Evolutionary conservation across 495 filamentous ascomycete species (phyloP).

Genomic region (Penicillium silybi): DNA sequence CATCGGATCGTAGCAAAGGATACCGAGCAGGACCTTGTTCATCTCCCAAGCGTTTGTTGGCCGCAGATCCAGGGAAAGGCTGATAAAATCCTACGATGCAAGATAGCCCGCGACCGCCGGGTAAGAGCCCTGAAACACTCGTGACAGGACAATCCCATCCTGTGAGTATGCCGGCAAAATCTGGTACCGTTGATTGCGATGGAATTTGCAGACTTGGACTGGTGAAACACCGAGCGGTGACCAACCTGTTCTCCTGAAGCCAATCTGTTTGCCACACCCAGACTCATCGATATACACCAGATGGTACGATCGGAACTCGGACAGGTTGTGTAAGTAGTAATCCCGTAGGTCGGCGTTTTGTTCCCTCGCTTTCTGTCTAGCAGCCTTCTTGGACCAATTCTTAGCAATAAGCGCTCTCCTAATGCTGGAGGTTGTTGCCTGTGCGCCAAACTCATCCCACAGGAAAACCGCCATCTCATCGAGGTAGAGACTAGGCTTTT

Average conservation of each 20-base stretch:
- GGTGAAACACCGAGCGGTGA: conserved; percentile 27
- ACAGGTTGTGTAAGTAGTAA: conserved; percentile 1
- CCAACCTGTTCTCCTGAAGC: conserved; percentile 26
- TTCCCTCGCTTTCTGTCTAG: conserved; percentile 27
- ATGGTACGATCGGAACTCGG: background rate
- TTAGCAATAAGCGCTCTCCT: too few relatives aligned
- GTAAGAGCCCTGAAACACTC: conserved; percentile 34
- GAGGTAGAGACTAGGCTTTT: too few relatives aligned
- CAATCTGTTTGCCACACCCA: conserved; percentile 1
- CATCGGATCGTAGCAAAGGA: conserved; percentile 29
- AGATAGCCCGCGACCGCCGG: conserved; percentile 36
- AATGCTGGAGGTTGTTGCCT: too few relatives aligned
- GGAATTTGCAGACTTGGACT: conserved; percentile 27
- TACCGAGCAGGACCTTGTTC: conserved; percentile 32
- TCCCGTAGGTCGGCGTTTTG: conserved; percentile 23
- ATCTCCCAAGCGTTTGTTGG: conserved; percentile 17
- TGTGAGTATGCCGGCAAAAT: conserved; percentile 36
- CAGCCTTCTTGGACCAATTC: conserved; percentile 16
- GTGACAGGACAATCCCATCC: conserved; percentile 31
- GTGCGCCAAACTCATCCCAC: too few relatives aligned
- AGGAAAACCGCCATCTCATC: too few relatives aligned
- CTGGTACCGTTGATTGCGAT: conserved; percentile 30
- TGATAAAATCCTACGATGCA: conserved; percentile 34
- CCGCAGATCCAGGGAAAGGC: conserved; percentile 32
- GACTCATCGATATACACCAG: conserved; percentile 1